Conservation (phyloP, 2,329 filamentous ascomycete genomes). For the Cladophialophora chaetospira region DNA sequence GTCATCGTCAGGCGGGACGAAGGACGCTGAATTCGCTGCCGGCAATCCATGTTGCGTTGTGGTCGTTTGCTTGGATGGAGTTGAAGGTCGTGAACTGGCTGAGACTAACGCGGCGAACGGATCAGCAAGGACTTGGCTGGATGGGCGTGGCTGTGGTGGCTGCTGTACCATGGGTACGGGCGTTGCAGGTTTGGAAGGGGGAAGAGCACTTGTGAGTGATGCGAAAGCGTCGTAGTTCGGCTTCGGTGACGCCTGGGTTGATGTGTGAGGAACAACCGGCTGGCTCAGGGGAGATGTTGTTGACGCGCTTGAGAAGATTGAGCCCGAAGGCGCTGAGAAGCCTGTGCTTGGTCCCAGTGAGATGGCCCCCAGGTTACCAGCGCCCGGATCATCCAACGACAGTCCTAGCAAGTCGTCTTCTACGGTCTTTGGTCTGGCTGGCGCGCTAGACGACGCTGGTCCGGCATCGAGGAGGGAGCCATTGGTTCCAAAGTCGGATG, state of each 20-base stretch:
- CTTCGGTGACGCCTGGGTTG: conserved; percentile 42
- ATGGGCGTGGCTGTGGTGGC: conserved; percentile 35
- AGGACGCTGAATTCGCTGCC: conserved; percentile 25
- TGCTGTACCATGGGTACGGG: conserved; percentile 48
- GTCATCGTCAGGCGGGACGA: conserved; percentile 67
- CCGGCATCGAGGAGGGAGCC: conserved; percentile 42
- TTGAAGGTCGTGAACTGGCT: conserved; percentile 52
- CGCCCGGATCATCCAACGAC: conserved; percentile 72
- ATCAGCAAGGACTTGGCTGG: conserved; percentile 51
- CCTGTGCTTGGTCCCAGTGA: conserved; percentile 74
- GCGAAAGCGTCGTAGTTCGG: conserved; percentile 61
- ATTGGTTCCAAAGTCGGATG: conserved; percentile 42
- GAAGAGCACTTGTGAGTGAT: conserved; percentile 50
- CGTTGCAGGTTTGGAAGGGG: conserved; percentile 53
- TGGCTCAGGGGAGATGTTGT: conserved; percentile 33
- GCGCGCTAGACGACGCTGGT: conserved; percentile 43
- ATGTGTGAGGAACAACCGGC: conserved; percentile 45
- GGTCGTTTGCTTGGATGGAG: conserved; percentile 39
- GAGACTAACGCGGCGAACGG: conserved; percentile 63
- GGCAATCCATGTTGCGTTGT: conserved; percentile 21
- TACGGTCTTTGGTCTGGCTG: conserved; percentile 63
- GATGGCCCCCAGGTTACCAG: conserved; percentile 77
- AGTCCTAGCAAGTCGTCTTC: conserved; percentile 91
- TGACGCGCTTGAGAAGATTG: conserved; percentile 20
- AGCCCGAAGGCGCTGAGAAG: conserved; percentile 29